phyloP scores from a whole-genome alignment of 768 basidiomycete genomes.

The Trametes maxima region DNA sequence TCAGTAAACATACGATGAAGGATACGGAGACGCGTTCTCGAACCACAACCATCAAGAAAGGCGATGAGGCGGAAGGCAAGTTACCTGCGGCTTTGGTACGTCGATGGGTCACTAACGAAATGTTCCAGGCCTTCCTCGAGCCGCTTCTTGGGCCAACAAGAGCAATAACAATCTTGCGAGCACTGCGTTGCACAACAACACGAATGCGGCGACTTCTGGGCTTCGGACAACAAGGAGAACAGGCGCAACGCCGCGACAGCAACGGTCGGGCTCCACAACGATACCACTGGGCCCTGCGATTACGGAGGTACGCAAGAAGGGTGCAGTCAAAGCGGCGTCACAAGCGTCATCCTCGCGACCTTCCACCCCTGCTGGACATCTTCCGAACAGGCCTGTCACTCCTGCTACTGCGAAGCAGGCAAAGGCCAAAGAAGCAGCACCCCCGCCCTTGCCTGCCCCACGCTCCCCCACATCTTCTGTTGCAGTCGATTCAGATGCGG shows the following conservation, averaged over 20 bases:
- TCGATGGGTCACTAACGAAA: background rate
- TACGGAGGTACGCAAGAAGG: slow-evolving; percentile 35
- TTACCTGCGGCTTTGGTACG: slow-evolving; percentile 7
- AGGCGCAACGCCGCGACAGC: slow-evolving; percentile 44
- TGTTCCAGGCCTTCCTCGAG: slow-evolving; percentile 59
- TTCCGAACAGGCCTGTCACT: slow-evolving; percentile 46
- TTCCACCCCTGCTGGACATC: slow-evolving; percentile 47
- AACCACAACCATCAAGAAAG: slow-evolving; percentile 51
- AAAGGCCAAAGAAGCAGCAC: slow-evolving; percentile 42
- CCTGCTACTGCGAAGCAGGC: slow-evolving; percentile 44
- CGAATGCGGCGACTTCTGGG: slow-evolving; percentile 21
- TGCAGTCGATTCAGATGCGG: slow-evolving; percentile 53
- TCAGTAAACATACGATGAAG: slow-evolving; percentile 91
- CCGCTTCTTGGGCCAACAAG: slow-evolving; percentile 48
- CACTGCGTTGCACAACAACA: slow-evolving; percentile 34
- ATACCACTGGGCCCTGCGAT: slow-evolving; percentile 25
- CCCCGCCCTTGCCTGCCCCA: slow-evolving; percentile 38
- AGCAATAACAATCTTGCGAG: slow-evolving; percentile 26
- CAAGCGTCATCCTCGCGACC: slow-evolving; percentile 59
- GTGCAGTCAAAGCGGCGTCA: slow-evolving; percentile 46
- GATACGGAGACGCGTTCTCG: slow-evolving; percentile 75
- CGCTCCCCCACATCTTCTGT: slow-evolving; percentile 50
- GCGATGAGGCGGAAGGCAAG: slow-evolving; percentile 60
- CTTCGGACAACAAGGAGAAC: slow-evolving; percentile 27
- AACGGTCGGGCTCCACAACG: slow-evolving; percentile 42